These are phyloP conservation scores for Ophiostoma montium DNA, from an alignment of 2,329 filamentous ascomycete genomes.

Conservation along the genomic window DNA sequence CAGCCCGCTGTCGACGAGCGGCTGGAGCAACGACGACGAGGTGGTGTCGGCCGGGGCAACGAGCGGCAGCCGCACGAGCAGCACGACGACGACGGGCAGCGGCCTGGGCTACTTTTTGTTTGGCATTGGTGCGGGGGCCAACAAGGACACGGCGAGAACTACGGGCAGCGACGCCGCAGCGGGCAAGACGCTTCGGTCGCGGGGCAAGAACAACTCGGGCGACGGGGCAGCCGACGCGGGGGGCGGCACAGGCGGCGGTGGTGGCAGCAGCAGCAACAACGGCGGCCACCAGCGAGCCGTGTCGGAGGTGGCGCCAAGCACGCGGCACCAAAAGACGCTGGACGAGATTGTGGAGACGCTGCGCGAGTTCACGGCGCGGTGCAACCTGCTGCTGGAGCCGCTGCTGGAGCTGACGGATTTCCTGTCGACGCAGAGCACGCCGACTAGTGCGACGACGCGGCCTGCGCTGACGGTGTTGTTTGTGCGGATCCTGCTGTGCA, in stretches of 20 bases:
- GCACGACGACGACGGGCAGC: slow-evolving; percentile 4
- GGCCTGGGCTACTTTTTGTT: slow-evolving; percentile 38
- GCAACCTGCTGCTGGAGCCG: slow-evolving; percentile 84
- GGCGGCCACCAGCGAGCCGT: slow-evolving; percentile 24
- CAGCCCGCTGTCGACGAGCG: slow-evolving; percentile 77
- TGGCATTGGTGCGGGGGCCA: slow-evolving; percentile 54
- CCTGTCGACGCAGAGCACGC: slow-evolving; percentile 75
- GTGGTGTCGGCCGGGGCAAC: slow-evolving; percentile 15
- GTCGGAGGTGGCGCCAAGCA: slow-evolving; percentile 42
- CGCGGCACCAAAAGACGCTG: slow-evolving; percentile 79
- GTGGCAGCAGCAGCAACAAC: slow-evolving; percentile 11
- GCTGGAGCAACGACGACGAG: slow-evolving; percentile 43
- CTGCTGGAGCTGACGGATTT: slow-evolving; percentile 84
- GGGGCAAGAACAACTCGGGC: slow-evolving; percentile 17
- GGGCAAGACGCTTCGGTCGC: slow-evolving; percentile 9
- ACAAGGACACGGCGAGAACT: slow-evolving; percentile 23
- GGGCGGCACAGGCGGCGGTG: slow-evolving; percentile 1
- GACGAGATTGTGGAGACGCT: slow-evolving; percentile 95
- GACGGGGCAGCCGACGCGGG: slow-evolving; percentile 15
- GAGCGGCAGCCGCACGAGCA: slow-evolving; percentile 26
- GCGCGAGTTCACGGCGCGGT: slow-evolving; percentile 77
- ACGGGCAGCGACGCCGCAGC: slow-evolving; percentile 7
- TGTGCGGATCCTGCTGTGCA: slow-evolving; percentile 74
- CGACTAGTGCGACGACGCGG: slow-evolving; percentile 79
- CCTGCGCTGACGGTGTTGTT: slow-evolving; percentile 84